Evolutionary conservation across 257 asterid genomes (phyloP).

Genomic region (Solanum bulbocastanum): DNA sequence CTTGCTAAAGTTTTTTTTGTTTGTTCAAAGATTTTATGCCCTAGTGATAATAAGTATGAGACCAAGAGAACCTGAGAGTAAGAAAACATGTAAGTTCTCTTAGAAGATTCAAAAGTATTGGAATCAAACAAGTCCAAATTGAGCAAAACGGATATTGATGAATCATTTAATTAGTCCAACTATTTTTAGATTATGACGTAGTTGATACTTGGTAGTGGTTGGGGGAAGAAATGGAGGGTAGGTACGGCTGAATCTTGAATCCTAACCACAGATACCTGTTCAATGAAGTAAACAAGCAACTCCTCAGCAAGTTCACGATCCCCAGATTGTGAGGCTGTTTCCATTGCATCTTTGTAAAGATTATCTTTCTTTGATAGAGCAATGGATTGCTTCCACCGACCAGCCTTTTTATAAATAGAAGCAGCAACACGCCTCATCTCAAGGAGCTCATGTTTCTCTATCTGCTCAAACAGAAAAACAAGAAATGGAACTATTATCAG

Average conservation of each 20-base stretch:
- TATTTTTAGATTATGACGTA: neutral
- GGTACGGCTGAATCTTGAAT: neutral
- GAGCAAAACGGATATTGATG: neutral
- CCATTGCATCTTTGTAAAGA: slow-evolving; percentile 99
- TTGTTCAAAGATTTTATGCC: neutral
- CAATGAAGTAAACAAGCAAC: slow-evolving; percentile 93
- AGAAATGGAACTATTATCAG: neutral
- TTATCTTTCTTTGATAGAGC: slow-evolving; percentile 96
- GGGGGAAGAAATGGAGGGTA: neutral
- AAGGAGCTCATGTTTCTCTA: slow-evolving; percentile 98
- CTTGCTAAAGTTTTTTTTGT: neutral
- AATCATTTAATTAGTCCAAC: neutral
- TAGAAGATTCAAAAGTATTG: neutral
- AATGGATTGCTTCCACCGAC: slow-evolving; percentile 97
- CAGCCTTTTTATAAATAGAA: slow-evolving; percentile 96
- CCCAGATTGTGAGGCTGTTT: slow-evolving; percentile 98
- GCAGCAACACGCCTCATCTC: slow-evolving; percentile 99
- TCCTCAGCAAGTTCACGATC: slow-evolving; percentile 99
- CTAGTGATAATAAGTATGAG: neutral
- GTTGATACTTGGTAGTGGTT: neutral
- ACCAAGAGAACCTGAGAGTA: neutral
- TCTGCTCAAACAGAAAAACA: slow-evolving; percentile 34
- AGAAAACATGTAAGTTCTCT: neutral
- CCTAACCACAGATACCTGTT: slow-evolving; percentile 44
- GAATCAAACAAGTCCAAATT: neutral